A percentile compares a stretch with the other conserved stretches of the same genome.
phyloP scores from a whole-genome alignment of 345 rosid genomes.

The Garcia nutans region DNA sequence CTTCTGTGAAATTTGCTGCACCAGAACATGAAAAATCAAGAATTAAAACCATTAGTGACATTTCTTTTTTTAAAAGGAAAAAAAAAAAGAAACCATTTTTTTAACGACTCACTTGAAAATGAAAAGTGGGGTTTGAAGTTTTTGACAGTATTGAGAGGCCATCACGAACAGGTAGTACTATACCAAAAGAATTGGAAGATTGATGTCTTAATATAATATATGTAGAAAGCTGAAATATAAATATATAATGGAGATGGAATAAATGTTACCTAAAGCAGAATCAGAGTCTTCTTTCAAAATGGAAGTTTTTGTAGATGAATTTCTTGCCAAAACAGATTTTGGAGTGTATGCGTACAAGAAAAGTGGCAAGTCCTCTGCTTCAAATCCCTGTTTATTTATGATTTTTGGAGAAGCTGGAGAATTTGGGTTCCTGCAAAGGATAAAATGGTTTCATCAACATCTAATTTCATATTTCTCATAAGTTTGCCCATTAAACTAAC shows the following conservation, averaged over 20 bases:
- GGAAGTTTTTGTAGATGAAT: neutral
- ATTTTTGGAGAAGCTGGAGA: slow-evolving; percentile 10
- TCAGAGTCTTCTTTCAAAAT: neutral
- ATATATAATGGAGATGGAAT: neutral
- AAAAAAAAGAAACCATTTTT: no score
- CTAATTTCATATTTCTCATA: neutral
- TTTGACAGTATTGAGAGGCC: slow-evolving; percentile 33
- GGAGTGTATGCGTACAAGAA: slow-evolving; percentile 31
- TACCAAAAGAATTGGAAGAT: neutral
- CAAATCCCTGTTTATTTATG: slow-evolving; percentile 14
- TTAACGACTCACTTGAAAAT: slow-evolving; percentile 44
- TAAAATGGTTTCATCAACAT: neutral
- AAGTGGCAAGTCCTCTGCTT: slow-evolving; percentile 35
- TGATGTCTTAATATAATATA: neutral
- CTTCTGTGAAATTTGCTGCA: slow-evolving; percentile 26
- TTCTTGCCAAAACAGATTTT: slow-evolving; percentile 22
- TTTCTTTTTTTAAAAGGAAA: no score
- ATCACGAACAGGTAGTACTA: slow-evolving; percentile 36
- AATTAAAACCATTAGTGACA: no score
- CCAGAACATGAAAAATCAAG: neutral
- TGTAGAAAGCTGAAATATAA: neutral
- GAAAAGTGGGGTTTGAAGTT: slow-evolving; percentile 40
- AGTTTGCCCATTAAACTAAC: no score
- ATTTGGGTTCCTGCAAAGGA: slow-evolving; percentile 29
- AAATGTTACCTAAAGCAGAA: slow-evolving; percentile 23